Conservation (phyloP, 345 rosid genomes). For the Eucalyptus sp. region DNA sequence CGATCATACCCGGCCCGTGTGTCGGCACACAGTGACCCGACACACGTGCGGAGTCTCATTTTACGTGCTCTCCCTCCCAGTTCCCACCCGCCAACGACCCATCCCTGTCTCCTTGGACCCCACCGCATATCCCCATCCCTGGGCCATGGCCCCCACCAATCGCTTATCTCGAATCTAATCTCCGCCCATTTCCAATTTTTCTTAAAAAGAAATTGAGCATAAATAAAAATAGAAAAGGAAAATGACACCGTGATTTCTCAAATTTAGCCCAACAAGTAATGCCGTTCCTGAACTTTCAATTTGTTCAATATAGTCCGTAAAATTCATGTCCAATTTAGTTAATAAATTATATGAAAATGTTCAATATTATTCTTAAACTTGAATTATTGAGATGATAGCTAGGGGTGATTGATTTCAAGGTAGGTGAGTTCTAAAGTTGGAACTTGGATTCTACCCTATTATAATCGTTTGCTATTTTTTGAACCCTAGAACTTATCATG, state of each 20-base stretch:
- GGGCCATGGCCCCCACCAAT: background rate
- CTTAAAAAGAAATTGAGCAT: too few species aligned
- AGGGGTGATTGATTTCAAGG: rapidly evolving
- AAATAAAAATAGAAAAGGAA: too few species aligned
- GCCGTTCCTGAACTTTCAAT: rapidly evolving
- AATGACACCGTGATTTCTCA: too few species aligned
- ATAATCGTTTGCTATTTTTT: too few species aligned
- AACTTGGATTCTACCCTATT: too few species aligned
- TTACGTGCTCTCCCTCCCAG: background rate
- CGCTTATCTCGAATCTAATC: background rate
- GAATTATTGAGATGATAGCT: too few species aligned
- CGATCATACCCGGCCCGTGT: background rate
- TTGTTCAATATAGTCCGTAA: rapidly evolving
- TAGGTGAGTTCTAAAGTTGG: too few species aligned
- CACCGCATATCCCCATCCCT: background rate
- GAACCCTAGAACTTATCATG: too few species aligned
- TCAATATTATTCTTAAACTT: rapidly evolving
- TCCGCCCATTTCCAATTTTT: background rate
- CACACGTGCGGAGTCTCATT: background rate
- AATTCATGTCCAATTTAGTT: too few species aligned
- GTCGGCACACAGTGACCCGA: background rate
- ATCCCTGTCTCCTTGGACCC: background rate
- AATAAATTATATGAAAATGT: rapidly evolving
- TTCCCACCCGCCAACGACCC: background rate
- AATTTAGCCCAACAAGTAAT: too few species aligned